These are phyloP conservation scores for Fusarium agapanthi DNA, from an alignment of 2,329 filamentous ascomycete species.

Conservation along the genomic window DNA sequence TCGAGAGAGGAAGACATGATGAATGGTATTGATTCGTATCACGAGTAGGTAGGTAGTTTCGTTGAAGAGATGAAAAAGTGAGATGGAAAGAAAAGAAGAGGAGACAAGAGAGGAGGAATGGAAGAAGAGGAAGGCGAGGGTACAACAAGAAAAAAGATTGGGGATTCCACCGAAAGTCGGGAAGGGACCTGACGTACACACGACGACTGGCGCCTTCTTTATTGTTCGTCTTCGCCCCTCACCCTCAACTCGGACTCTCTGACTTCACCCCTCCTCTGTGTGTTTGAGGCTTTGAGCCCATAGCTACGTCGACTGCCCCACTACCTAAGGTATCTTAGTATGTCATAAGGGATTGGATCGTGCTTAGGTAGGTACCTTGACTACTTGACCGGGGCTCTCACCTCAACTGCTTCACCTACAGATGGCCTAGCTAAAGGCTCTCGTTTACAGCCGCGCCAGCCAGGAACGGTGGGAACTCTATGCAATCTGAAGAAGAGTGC, in stretches of 20 bases:
- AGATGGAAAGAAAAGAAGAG: conserved; percentile 13
- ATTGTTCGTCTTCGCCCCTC: conserved; percentile 30
- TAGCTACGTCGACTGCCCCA: conserved; percentile 18
- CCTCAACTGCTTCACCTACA: conserved; percentile 27
- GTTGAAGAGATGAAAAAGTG: conserved; percentile 18
- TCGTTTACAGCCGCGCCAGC: conserved; percentile 34
- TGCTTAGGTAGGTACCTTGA: conserved; percentile 11
- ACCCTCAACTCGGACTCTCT: background rate
- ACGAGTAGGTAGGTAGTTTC: conserved; percentile 15
- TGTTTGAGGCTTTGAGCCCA: background rate
- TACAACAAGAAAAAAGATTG: conserved; percentile 30
- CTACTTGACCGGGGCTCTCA: conserved; percentile 23
- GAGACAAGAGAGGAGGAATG: conserved; percentile 4
- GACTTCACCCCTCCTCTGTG: conserved; percentile 30
- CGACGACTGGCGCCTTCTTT: conserved; percentile 29
- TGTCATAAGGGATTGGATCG: conserved; percentile 22
- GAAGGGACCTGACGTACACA: conserved; percentile 38
- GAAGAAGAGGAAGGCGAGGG: conserved; percentile 14
- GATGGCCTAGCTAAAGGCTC: background rate
- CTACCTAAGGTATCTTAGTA: conserved; percentile 1
- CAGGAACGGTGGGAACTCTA: conserved; percentile 8
- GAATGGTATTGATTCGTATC: conserved; percentile 24
- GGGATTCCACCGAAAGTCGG: conserved; percentile 33
- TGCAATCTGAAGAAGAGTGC: background rate
- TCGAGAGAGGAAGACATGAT: conserved; percentile 90